Evolutionary conservation across 176 grass and related monocot genomes (phyloP), one percentile per base, ranked within the genome.

Genomic region (Saccharum officinarum): DNA sequence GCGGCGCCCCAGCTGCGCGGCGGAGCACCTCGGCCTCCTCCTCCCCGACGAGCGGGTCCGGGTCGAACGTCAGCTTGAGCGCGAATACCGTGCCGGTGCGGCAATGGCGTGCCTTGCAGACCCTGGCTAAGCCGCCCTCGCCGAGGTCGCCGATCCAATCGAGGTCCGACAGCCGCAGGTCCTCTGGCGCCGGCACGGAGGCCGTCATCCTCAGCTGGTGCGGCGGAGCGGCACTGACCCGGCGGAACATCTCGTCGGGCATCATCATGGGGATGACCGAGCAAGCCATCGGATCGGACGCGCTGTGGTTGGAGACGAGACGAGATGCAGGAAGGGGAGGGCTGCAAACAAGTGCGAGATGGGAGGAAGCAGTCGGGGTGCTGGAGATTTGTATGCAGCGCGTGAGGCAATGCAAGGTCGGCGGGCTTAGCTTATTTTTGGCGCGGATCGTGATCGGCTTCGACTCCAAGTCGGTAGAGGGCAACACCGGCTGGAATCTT

Each of bases 61-160:
- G 12, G 28, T 66, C 63, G 26, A 66, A 66, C 28, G 28, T 3
- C 5, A 7, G 1, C 63, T 66, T 66, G 13, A 66, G 13, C 26
- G 63, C 63, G 63, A 66, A 66, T 2, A 66, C 28, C 63, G 26
- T 28, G 63, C 63, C 63, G 13, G 63, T 66, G 63, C 67, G 47
- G 67, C 75, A 75, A 69, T 86, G 83, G 6, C 87, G 75, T 23
- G 45, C 87, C 83, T 92, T 89, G 87, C 8, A 70, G 13, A 92
- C 87, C 0, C 50, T 68, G 23, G 83, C 87, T 60, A 80, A 73
- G 45, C 61, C 71, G 18, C 90, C 90, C 31, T 36, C 13, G 20
- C 79, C 87, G 14, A 86, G 83, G 38, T 86, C 60, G n/a, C 6
- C 25, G 8, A 89, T 0, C 83, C 55, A 28, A 1, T 83, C 80